A percentile compares a stretch with the other conserved stretches of the same genome.
Conservation (phyloP, 257 asterid genomes). For the Leptodermis oblonga region DNA sequence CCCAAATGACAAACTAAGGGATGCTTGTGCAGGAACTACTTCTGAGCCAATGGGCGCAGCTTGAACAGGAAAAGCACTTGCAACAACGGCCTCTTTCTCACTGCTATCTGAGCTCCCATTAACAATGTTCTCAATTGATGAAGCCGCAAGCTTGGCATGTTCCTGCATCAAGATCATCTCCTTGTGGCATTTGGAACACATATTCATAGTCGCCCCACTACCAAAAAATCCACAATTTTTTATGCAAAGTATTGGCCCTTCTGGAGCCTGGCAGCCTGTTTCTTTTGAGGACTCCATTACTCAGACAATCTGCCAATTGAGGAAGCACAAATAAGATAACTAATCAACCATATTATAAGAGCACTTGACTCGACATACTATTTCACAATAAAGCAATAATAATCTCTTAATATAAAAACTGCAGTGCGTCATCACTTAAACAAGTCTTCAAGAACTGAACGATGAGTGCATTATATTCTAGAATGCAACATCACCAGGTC, state of each 20-base stretch:
- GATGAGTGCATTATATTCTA: background rate
- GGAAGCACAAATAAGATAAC: background rate
- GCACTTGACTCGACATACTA: background rate
- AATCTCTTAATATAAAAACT: background rate
- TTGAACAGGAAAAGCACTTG: slow-evolving; percentile 3
- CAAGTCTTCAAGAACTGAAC: background rate
- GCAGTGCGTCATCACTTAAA: background rate
- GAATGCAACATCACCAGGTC: background rate
- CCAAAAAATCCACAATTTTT: slow-evolving; percentile 37
- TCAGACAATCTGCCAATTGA: slow-evolving; percentile 7
- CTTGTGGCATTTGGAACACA: slow-evolving; percentile 39
- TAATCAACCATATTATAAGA: background rate
- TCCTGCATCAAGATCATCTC: slow-evolving; percentile 28
- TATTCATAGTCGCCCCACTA: slow-evolving; percentile 32
- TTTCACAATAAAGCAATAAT: background rate
- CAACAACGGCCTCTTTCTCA: slow-evolving; percentile 12
- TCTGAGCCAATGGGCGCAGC: slow-evolving; percentile 7
- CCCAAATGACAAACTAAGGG: slow-evolving; percentile 1
- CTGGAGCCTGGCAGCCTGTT: slow-evolving; percentile 32
- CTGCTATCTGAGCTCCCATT: slow-evolving; percentile 19
- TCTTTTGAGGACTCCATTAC: slow-evolving; percentile 31
- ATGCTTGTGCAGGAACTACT: slow-evolving; percentile 13
- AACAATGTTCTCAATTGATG: slow-evolving; percentile 28
- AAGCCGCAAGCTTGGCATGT: slow-evolving; percentile 27
- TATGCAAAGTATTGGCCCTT: slow-evolving; percentile 30